Evolutionary conservation across 108 stramenopile genomes (phyloP), one percentile per base, ranked within the genome.

Genomic region (Stephanodiscus triporus): DNA sequence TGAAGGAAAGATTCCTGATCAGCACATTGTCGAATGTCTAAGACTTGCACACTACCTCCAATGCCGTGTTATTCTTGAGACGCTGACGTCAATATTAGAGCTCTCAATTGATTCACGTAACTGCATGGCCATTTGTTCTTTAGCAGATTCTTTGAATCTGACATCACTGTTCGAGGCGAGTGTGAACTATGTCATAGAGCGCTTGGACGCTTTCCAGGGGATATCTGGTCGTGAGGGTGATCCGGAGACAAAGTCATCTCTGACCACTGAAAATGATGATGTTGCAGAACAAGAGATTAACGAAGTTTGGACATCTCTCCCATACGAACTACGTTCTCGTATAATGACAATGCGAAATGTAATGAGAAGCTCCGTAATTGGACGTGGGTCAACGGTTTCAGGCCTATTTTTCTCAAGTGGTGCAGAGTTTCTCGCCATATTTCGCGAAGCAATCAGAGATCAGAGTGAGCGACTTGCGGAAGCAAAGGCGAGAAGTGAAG

Each of bases 21-120:
- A 81, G 9, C 50, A 65, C 20, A 72, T 93, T 26, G 73, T 91
- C 13, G 89, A 91, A 59, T 86, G 85, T 51, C 85, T 87, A 55
- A 86, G 76, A 57, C 63, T 94, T 55, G 85, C 92, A 14, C 86
- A 90, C 48, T 94, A 83, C 60, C 70, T 94, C 4, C 92, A 94
- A 87, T 88, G 88, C 57, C 69, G 78, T 16, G 45, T 67, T 8
- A 55, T 89, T 10, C 72, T 86, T 10, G 83, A 86, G 7, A 70
- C 54, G 6, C 63, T 84, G 9, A 69, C 85, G 7, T 62, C 76
- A 10, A 62, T 86, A 48, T 49, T 91, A 63, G 63, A 84, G 22
- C 36, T 20, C 34, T 81, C 80, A 7, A 78, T 94, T 43, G 88
- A 88, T 68, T 77, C 85, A 26, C 68, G 77, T 14, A 94, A 94